Evolutionary conservation across 2,329 filamentous ascomycete genomes (phyloP), one percentile per base, ranked within the genome.

Genomic region (Plectosphaerella sp.): DNA sequence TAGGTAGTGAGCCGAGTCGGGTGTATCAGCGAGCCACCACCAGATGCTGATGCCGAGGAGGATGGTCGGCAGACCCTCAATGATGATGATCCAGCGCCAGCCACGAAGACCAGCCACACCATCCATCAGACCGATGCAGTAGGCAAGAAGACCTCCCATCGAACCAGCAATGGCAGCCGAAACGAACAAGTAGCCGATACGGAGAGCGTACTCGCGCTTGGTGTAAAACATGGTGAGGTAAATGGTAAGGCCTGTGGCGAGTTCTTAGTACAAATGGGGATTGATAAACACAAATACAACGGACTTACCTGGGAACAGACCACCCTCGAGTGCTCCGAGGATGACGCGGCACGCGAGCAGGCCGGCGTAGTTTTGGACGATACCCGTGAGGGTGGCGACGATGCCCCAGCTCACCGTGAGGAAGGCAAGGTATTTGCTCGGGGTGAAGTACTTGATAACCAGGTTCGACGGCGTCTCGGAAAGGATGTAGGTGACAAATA

Each of bases 1-100:
- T 12, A 88, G 73, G 58, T 84, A 88, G 54, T 78, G 80, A 0
- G 86, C 84, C 2, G 77, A 81, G 48, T 79, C 56, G 1, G 64
- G 62, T 20, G 72, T 69, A 24, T 72, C 72, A 3, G 70, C 68
- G 50, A 72, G 52, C 37, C 56, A 58, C 50, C 69, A 63, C 53
- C 64, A 71, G 6, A 68, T 66, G 9, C 67, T 56, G 5, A 66
- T 51, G 9, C 69, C 70, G 12, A 72, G 54, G 4, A 69, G 18
- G 16, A 69, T 65, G 1, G 86, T 89, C 2, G 41, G 41, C n/a
- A 43, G n/a, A 10, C 41, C 41, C 41, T 43, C 41, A 16, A 43
- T 43, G 41, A 43, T 43, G 41, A 43, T 43, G 41, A 43, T 43
- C 41, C 41, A 43, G 41, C 41, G 41, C 41, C 41, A 43, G n/a